Evolutionary conservation across 2,329 filamentous ascomycete genomes (phyloP).

Genomic region (Trichophyton schoenleinii): DNA sequence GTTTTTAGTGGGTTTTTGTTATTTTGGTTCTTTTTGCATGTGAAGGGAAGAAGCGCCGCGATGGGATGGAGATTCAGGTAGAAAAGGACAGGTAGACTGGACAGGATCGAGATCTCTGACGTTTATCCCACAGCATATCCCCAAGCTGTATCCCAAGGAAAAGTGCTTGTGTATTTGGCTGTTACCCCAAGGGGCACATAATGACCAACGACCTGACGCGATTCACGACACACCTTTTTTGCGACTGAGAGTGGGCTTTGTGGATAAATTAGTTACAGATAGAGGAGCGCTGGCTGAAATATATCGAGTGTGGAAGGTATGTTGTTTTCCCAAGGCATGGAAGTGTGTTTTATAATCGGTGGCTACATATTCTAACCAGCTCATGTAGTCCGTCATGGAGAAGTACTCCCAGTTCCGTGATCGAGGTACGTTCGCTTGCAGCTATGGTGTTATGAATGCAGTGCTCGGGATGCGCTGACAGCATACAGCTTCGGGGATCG

Average conservation of each 20-base stretch:
- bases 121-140: not conserved
- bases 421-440: slow-evolving; percentile 45
- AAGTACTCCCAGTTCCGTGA: slow-evolving; percentile 91
- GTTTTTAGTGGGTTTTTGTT: not conserved
- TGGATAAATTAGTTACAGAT: not conserved
- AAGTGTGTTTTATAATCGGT: too few species aligned
- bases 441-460: not conserved
- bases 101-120: not conserved
- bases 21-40: not conserved
- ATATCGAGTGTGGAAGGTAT: not conserved
- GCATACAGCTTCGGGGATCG: slow-evolving; percentile 75
- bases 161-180: not conserved
- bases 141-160: too few species aligned
- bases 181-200: not conserved
- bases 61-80: not conserved
- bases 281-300: not conserved
- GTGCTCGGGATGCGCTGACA: slow-evolving; percentile 11
- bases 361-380: not conserved
- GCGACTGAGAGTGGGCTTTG: not conserved
- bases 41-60: not conserved
- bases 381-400: slow-evolving; percentile 53
- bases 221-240: not conserved
- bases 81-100: not conserved
- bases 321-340: not conserved
- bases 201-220: not conserved